These are phyloP conservation scores for Cenchrus purpureus DNA, from an alignment of 176 grass and related monocot species.

Conservation along the genomic window DNA sequence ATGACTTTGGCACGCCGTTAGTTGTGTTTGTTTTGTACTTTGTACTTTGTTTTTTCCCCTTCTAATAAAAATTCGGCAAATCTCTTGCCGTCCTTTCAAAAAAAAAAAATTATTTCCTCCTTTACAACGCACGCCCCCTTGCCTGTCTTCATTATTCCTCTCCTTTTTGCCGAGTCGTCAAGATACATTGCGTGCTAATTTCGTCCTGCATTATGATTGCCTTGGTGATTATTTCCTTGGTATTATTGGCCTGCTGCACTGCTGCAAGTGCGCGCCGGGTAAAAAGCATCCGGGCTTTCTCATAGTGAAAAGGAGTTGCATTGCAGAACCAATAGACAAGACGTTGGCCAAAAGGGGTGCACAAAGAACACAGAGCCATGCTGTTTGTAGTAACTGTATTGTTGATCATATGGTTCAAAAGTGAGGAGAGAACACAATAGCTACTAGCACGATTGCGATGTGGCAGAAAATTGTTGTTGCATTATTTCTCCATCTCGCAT, in stretches of 20 bases:
- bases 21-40: too few species aligned
- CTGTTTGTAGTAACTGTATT: background rate
- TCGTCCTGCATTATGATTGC: background rate
- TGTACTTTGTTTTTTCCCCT: too few species aligned
- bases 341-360: background rate
- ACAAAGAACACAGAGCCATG: background rate
- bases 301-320: background rate
- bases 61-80: too few species aligned
- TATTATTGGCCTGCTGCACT: background rate
- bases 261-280: background rate
- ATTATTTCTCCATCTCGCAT: slow-evolving; percentile 61
- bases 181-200: background rate
- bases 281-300: background rate
- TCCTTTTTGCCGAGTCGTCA: background rate
- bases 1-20: too few species aligned
- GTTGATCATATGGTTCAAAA: background rate
- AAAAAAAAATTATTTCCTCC: background rate
- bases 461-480: slow-evolving; percentile 40
- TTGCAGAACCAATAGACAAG: background rate
- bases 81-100: too few species aligned
- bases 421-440: background rate
- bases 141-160: background rate
- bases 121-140: background rate
- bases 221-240: background rate
- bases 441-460: background rate